Evolutionary conservation across 768 basidiomycete genomes (phyloP), one percentile per base, ranked within the genome.

Genomic region (Coprinopsis marcescibilis): DNA sequence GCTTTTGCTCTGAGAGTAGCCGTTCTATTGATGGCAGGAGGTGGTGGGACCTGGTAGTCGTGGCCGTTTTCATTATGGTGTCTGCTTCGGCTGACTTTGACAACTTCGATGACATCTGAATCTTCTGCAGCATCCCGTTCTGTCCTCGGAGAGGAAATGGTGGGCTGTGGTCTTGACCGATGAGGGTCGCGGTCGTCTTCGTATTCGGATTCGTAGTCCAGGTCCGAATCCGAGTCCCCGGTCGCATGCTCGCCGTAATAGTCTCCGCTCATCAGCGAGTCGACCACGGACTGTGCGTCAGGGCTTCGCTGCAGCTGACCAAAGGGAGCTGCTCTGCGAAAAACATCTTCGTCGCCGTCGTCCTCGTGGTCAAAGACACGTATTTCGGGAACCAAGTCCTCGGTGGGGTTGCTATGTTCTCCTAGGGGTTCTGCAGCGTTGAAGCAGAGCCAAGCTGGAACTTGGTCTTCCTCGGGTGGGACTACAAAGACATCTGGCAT

Each of bases 101-200:
- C 66, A 24, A 83, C 74, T 57, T 83, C 81, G 12, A 81, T 63
- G 27, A 82, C 71, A 53, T 80, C 80, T 15, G 75, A 78, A 50
- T 76, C 76, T 48, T 72, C 61, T 13, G 65, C 70, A 32, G 57
- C 43, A 30, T 63, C 58, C 32, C 14, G 36, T 5, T 20, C 15
- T n/a, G 32, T 26, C 41, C 24, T 25, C 32, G 43, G 35, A 21
- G 39, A 42, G 24, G 60, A 43, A 37, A 35, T 44, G 52, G 32
- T 45, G 53, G 23, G 51, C 51, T 41, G 38, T 36, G 33, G 33
- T 45, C 51, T 40, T 52, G 52, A 45, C 50, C 30, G 44, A 49
- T 55, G 56, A n/a, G 43, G 50, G 15, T 50, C 46, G 21, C 45
- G 23, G 23, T 55, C 41, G 34, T 51, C 41, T 35, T 56, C 53